Evolutionary conservation across 768 basidiomycete species (phyloP), one percentile per base, ranked within the genome.

Genomic region (Termitomyces sp.): DNA sequence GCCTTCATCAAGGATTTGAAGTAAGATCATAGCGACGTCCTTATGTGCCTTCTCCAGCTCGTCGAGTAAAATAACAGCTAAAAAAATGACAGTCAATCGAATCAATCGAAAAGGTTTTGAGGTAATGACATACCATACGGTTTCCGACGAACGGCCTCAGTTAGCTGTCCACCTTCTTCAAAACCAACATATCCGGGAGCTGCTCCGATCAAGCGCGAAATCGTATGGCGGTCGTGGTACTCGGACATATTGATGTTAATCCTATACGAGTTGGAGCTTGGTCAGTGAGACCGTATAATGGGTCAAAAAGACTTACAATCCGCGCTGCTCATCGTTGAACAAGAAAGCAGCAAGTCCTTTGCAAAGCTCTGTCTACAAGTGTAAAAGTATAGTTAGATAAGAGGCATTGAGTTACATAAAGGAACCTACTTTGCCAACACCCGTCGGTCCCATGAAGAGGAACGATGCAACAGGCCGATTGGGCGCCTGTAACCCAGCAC

Each of bases 221-320:
- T 87, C 0, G 92, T 93, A 66, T 98, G 92, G 53, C 94, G 83
- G 62, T 95, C 95, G 50, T 92, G 90, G 65, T 90, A 97, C 82
- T 97, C 92, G n/a, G 90, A 90, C 92, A 96, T 95, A 63, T 97
- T 95, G 67, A 96, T 92, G 58, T 87, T 90, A 61, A 95, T 92
- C 53, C 89, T 91, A 59, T 25, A 49, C 14, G 27, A 40, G 19
- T 34, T 47, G 8, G 49, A 12, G 17, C 25, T 17, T 21, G 37
- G 45, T 46, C 12, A 49, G 37, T 27, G 10, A 27, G 51, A 7
- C 35, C n/a, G n/a, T n/a, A n/a, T n/a, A n/a, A 4, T 11, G 27
- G 47, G 32, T 57, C 16, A 34, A 32, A n/a, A 25, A 5, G 5
- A 78, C 84, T 71, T 65, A 92, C 91, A 96, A 66, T 11, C 91